Evolutionary conservation across 148 eudicot genomes (phyloP).

Genomic region (Cornus suecica): DNA sequence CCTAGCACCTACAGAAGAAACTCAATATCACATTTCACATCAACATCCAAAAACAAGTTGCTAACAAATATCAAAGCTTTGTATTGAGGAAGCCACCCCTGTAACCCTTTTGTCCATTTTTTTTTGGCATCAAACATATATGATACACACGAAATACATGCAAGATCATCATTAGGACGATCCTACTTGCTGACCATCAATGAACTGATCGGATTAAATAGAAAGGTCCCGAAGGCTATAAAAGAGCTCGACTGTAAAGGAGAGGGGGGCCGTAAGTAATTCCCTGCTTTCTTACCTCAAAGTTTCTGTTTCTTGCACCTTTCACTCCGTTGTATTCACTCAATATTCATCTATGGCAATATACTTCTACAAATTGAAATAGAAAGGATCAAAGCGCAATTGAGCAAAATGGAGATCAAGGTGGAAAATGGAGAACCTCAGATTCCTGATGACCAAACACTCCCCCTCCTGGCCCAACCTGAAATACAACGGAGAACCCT

Average conservation of each 20-base stretch:
- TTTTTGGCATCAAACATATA: neutral
- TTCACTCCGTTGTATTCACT: constrained; percentile 36
- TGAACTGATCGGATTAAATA: too few species aligned
- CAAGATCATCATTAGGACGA: too few species aligned
- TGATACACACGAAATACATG: constrained; percentile 4
- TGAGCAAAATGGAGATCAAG: constrained; percentile 31
- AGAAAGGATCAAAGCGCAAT: neutral
- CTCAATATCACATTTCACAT: too few species aligned
- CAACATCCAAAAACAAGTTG: too few species aligned
- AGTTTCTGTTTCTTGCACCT: constrained; percentile 50
- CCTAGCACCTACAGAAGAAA: too few species aligned
- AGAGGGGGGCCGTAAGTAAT: too few species aligned
- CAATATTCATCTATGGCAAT: constrained; percentile 9
- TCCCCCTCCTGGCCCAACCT: constrained; percentile 45
- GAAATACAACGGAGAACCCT: constrained; percentile 36
- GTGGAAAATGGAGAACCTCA: constrained; percentile 19
- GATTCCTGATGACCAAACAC: constrained; percentile 26
- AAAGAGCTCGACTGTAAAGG: too few species aligned
- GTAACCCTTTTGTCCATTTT: neutral
- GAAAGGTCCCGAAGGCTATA: too few species aligned
- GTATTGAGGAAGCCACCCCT: neutral
- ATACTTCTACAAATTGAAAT: neutral
- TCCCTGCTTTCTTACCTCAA: neutral
- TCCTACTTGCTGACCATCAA: too few species aligned
- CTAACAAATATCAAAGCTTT: too few species aligned